A percentile compares a stretch with the other conserved stretches of the same genome.
Evolutionary conservation across 257 asterid species (phyloP).

Genomic region (Eucommia ulmoides): DNA sequence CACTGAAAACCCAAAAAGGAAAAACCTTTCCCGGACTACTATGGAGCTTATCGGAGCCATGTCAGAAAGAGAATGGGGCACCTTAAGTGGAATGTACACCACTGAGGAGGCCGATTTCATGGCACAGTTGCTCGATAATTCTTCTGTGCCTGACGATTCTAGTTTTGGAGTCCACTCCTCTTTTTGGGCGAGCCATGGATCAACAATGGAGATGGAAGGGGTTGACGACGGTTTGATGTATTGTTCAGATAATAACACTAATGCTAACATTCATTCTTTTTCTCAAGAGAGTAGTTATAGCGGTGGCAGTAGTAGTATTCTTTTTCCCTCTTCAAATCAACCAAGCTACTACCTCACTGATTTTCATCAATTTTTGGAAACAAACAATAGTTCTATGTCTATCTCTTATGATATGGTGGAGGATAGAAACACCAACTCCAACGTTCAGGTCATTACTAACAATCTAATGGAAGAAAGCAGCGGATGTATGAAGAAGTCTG

Average conservation of each 20-base stretch:
- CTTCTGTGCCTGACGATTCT: slow-evolving; percentile 28
- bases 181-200: slow-evolving; percentile 19
- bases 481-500: slow-evolving; percentile 26
- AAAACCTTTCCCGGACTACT: no score
- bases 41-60: slow-evolving; percentile 38
- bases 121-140: slow-evolving; percentile 36
- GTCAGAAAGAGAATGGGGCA: slow-evolving; percentile 33
- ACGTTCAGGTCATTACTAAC: slow-evolving; percentile 3
- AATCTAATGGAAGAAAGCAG: slow-evolving; percentile 17
- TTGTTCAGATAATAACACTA: slow-evolving; percentile 16
- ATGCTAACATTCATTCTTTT: slow-evolving; percentile 12
- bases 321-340: slow-evolving; percentile 16
- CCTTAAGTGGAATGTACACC: slow-evolving; percentile 24
- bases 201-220: slow-evolving; percentile 9
- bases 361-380: slow-evolving; percentile 10
- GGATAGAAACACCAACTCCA: no score
- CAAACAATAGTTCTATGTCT: no score
- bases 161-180: slow-evolving; percentile 9
- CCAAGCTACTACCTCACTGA: slow-evolving; percentile 16
- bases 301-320: slow-evolving; percentile 12
- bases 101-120: slow-evolving; percentile 48
- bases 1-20: no score
- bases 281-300: slow-evolving; percentile 17
- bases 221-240: slow-evolving; percentile 13
- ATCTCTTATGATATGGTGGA: no score